Conservation (phyloP, 176 grass and related monocot species). For the Phoenix dactylifera region DNA sequence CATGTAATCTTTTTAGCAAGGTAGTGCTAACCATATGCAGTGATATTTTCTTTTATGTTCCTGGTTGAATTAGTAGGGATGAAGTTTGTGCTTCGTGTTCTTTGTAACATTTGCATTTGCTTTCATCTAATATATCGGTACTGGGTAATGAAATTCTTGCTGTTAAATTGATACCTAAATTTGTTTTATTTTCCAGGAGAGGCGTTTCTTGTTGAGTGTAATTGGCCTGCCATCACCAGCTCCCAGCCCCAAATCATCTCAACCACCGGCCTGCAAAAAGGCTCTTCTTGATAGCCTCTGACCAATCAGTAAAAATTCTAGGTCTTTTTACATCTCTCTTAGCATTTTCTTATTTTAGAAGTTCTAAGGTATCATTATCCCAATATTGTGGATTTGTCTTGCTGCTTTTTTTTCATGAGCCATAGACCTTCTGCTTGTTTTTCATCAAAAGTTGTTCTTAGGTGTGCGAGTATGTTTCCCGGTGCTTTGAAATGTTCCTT, state of each 20-base stretch:
- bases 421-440: too few relatives aligned
- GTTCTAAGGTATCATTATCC: constrained; percentile 13
- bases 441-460: background rate
- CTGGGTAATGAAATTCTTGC: background rate
- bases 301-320: constrained; percentile 1
- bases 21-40: too few relatives aligned
- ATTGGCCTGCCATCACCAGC: constrained; percentile 62
- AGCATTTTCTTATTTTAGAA: constrained; percentile 3
- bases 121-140: background rate
- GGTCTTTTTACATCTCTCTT: background rate
- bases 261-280: constrained; percentile 88
- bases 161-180: constrained; percentile 6
- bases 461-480: background rate
- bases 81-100: too few relatives aligned
- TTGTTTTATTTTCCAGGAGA: constrained; percentile 63
- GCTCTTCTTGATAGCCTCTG: constrained; percentile 85
- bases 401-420: too few relatives aligned
- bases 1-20: too few relatives aligned
- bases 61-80: too few relatives aligned
- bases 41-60: too few relatives aligned
- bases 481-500: background rate
- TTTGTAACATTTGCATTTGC: too few relatives aligned
- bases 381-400: background rate
- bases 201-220: constrained; percentile 63
- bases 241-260: constrained; percentile 37